Percentiles rank a stretch among this genome's conserved stretches.
Conservation (phyloP, 2,329 filamentous ascomycete species). For the Neophaeococcomyces aloes region DNA sequence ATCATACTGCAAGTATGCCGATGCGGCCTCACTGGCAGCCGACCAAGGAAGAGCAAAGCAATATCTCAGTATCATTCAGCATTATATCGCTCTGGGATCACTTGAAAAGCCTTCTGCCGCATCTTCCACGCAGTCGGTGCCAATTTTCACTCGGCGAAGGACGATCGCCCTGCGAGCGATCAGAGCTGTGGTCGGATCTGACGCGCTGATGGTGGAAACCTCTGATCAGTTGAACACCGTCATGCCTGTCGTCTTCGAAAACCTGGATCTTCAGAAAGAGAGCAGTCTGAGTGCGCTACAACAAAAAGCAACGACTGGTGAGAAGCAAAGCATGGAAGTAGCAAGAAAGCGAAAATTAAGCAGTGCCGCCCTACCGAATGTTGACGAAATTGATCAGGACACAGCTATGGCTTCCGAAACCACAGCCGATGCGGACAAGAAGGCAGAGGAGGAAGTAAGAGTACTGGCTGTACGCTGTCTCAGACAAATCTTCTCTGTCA, state of each 20-base stretch:
- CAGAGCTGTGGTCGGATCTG: constrained; percentile 67
- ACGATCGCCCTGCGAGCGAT: constrained; percentile 66
- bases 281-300: constrained; percentile 59
- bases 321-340: constrained; percentile 57
- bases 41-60: constrained; percentile 73
- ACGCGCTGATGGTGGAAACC: constrained; percentile 63
- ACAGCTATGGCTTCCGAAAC: constrained; percentile 59
- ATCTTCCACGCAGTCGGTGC: constrained; percentile 40
- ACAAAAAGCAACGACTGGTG: constrained; percentile 55
- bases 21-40: constrained; percentile 71
- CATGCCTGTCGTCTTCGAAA: constrained; percentile 76
- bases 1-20: constrained; percentile 79
- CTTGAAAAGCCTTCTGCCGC: constrained; percentile 39
- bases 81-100: constrained; percentile 71
- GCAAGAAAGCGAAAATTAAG: constrained; percentile 61
- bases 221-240: constrained; percentile 67
- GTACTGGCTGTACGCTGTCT: constrained; percentile 76
- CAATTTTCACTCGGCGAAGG: constrained; percentile 68
- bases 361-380: constrained; percentile 64
- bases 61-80: constrained; percentile 69
- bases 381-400: constrained; percentile 58
- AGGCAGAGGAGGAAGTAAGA: constrained; percentile 81
- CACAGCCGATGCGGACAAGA: constrained; percentile 74
- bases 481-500: constrained; percentile 68
- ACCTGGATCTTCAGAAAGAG: constrained; percentile 66